Conservation (phyloP, 75 land plant species). For the Cunninghamia lanceolata region DNA sequence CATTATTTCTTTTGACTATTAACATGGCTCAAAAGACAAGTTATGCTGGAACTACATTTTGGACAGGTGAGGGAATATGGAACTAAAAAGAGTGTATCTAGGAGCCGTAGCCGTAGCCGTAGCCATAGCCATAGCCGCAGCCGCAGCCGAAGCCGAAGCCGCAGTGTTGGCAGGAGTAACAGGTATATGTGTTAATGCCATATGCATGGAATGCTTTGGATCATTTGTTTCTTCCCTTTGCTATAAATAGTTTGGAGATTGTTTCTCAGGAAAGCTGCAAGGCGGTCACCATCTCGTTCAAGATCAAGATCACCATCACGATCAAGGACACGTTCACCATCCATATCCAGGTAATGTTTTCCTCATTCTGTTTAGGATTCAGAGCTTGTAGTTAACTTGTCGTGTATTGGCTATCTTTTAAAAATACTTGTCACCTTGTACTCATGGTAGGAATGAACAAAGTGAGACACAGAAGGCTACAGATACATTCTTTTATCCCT, state of each 20-base stretch:
- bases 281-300: background rate
- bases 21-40: slow-evolving; percentile 14
- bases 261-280: background rate
- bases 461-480: background rate
- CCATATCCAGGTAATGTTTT: background rate
- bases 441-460: background rate
- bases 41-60: slow-evolving; percentile 19
- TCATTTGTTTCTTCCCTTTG: background rate
- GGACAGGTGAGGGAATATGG: slow-evolving; percentile 28
- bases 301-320: slow-evolving; percentile 6
- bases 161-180: slow-evolving; percentile 15
- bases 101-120: slow-evolving; percentile 21
- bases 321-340: background rate
- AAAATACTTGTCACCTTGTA: background rate
- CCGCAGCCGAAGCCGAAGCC: slow-evolving; percentile 32
- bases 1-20: background rate
- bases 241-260: background rate
- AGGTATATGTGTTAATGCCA: background rate
- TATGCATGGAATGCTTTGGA: background rate
- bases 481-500: background rate
- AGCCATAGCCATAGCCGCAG: slow-evolving; percentile 11
- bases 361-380: background rate
- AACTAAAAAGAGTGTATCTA: slow-evolving; percentile 26
- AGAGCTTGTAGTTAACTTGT: background rate
- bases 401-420: background rate